Conservation (phyloP, 257 asterid species). For the Parsonsia alboflavescens region DNA sequence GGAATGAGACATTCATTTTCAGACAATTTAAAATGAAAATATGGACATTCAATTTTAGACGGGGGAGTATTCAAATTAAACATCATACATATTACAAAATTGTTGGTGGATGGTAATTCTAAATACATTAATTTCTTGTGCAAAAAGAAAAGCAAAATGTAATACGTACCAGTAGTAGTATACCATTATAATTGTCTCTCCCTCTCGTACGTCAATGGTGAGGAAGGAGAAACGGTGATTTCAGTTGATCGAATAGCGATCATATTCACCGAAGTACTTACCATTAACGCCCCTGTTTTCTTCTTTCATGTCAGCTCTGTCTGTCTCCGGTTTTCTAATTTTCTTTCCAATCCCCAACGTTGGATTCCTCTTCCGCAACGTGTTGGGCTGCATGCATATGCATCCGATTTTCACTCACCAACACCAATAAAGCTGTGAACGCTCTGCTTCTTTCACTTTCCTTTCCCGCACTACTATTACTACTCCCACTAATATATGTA, state of each 20-base stretch:
- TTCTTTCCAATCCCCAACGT: no score
- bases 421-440: neutral
- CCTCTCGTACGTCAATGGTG: neutral
- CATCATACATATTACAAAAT: no score
- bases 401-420: neutral
- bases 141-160: conserved; percentile 4
- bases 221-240: neutral
- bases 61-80: no score
- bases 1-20: no score
- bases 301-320: neutral
- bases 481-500: no score
- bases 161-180: neutral
- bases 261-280: conserved; percentile 10
- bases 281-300: conserved; percentile 10
- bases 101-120: no score
- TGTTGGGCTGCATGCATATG: conserved; percentile 1
- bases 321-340: no score
- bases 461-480: neutral
- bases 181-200: neutral
- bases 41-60: no score
- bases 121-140: neutral
- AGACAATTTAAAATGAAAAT: no score
- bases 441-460: no score
- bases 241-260: conserved; percentile 8
- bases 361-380: neutral